These are phyloP conservation scores for Beauveria brongniartii DNA, from an alignment of 2,329 filamentous ascomycete species.

Conservation along the genomic window DNA sequence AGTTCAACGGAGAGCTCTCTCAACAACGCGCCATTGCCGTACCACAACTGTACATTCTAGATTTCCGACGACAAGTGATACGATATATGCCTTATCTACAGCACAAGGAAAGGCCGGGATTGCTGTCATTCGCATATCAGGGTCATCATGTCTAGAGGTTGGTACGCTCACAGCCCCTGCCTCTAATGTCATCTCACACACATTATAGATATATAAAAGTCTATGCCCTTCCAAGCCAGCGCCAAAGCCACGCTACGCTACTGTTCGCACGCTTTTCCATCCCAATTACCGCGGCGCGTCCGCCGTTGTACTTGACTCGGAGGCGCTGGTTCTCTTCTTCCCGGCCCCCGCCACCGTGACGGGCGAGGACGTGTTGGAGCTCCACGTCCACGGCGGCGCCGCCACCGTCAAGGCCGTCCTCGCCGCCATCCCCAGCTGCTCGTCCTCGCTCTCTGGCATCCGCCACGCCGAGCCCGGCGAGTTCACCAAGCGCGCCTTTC, in stretches of 20 bases:
- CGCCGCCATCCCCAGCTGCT: constrained; percentile 58
- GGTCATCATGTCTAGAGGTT: constrained; percentile 62
- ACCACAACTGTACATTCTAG: neutral
- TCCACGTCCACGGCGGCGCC: constrained; percentile 88
- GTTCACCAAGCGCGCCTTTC: constrained; percentile 87
- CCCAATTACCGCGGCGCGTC: constrained; percentile 20
- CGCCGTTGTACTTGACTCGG: constrained; percentile 59
- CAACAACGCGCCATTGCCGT: neutral
- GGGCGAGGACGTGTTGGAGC: constrained; percentile 83
- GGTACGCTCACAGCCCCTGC: constrained; percentile 13
- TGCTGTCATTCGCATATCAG: constrained; percentile 81
- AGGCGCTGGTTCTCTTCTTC: constrained; percentile 76
- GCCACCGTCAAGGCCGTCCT: constrained; percentile 86
- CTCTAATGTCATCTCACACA: neutral
- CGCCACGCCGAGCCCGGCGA: constrained; percentile 92
- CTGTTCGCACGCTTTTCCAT: constrained; percentile 66
- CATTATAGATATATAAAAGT: constrained; percentile 38
- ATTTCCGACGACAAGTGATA: constrained; percentile 36
- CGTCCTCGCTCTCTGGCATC: constrained; percentile 32
- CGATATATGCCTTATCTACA: constrained; percentile 89
- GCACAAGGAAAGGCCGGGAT: constrained; percentile 81
- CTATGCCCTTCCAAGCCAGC: constrained; percentile 40
- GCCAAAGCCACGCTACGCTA: constrained; percentile 50
- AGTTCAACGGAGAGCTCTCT: neutral
- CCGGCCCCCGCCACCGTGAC: constrained; percentile 76